phyloP scores from a whole-genome alignment of 2,329 filamentous ascomycete genomes.

The Paecilomyces sp. region DNA sequence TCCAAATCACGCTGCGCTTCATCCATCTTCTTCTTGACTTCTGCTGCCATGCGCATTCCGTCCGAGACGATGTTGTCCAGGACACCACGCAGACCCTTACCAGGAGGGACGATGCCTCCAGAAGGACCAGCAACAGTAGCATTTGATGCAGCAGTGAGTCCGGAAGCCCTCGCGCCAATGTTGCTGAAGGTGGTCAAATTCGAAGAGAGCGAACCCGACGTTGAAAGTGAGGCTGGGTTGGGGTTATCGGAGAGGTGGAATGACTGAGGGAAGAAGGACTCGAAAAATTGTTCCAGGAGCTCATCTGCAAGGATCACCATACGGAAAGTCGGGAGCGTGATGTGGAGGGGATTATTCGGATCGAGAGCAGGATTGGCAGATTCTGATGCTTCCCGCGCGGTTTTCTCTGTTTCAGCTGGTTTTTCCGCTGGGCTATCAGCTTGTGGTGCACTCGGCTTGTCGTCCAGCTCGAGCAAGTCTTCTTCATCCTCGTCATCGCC shows the following conservation, averaged over 20 bases:
- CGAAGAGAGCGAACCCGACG: conserved; percentile 48
- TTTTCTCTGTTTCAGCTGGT: conserved; percentile 32
- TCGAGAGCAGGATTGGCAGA: conserved; percentile 86
- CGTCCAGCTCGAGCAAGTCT: conserved; percentile 35
- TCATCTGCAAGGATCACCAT: conserved; percentile 98
- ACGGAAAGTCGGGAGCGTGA: conserved; percentile 93
- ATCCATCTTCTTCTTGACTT: conserved; percentile 88
- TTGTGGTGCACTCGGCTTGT: conserved; percentile 21
- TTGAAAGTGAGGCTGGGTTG: conserved; percentile 38
- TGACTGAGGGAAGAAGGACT: conserved; percentile 86
- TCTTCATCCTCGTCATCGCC: conserved; percentile 62
- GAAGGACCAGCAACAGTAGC: conserved; percentile 43
- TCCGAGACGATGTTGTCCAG: conserved; percentile 97
- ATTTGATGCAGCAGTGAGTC: conserved; percentile 26
- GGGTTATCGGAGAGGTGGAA: conserved; percentile 74
- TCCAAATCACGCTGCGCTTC: conserved; percentile 91
- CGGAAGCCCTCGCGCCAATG: conserved; percentile 48
- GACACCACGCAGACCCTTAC: conserved; percentile 79
- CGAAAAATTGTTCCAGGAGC: conserved; percentile 92
- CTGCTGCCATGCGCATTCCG: conserved; percentile 89
- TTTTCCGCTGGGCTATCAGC: conserved; percentile 12
- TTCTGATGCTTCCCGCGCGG: conserved; percentile 61
- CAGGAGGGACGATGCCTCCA: conserved; percentile 54
- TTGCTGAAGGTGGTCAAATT: conserved; percentile 82
- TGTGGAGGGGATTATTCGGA: conserved; percentile 85